phyloP scores from a whole-genome alignment of 495 filamentous ascomycete genomes.

The Sordaria brevicollis region DNA sequence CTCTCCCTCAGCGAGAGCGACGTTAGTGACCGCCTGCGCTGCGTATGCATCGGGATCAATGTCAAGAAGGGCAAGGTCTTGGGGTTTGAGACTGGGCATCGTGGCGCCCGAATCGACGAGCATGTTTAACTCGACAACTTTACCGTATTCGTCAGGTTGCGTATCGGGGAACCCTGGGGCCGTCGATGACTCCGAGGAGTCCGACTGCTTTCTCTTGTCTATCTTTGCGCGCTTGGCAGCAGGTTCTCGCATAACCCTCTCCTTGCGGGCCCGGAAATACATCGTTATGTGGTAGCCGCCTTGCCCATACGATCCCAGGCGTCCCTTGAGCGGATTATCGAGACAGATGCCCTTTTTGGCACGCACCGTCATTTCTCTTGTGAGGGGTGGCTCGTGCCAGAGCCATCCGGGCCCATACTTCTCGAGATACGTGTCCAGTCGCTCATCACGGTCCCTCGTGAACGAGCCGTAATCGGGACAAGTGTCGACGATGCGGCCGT shows the following conservation, averaged over 20 bases:
- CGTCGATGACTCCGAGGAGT: no score
- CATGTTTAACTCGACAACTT: constrained; percentile 11
- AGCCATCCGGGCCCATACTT: constrained; percentile 35
- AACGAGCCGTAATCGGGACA: constrained; percentile 27
- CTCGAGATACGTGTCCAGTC: constrained; percentile 29
- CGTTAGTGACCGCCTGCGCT: constrained; percentile 20
- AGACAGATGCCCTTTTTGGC: constrained; percentile 25
- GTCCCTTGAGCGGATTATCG: constrained; percentile 7
- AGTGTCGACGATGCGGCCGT: constrained; percentile 33
- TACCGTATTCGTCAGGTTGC: not conserved
- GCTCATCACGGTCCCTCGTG: constrained; percentile 25
- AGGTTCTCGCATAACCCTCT: not conserved
- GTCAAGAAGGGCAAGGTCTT: constrained; percentile 24
- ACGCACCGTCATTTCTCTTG: constrained; percentile 1
- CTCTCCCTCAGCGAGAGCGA: constrained; percentile 15
- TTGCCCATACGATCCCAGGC: constrained; percentile 4
- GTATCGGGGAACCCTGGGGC: not conserved
- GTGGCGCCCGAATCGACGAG: constrained; percentile 38
- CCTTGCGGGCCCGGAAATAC: constrained; percentile 17
- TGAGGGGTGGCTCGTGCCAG: constrained; percentile 39
- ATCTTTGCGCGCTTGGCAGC: not conserved
- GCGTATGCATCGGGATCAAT: constrained; percentile 27
- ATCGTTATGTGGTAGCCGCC: constrained; percentile 18
- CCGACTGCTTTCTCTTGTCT: not conserved
- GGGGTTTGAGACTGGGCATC: constrained; percentile 23